Conservation (phyloP, 2,329 filamentous ascomycete species). For the Colletotrichum siamense region DNA sequence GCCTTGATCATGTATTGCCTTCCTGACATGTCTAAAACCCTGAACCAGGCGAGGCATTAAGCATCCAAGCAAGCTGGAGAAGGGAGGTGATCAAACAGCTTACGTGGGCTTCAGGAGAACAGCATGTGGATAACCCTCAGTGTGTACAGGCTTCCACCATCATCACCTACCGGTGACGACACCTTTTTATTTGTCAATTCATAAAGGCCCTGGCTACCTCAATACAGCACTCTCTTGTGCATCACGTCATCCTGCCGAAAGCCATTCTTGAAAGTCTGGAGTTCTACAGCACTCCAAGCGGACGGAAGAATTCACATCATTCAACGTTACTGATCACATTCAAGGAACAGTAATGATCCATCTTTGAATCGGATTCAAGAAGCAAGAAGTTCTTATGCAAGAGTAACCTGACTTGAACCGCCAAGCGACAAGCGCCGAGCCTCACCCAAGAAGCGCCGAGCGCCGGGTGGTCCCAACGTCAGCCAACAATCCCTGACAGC, state of each 20-base stretch:
- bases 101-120: background rate
- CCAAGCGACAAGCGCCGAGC: slow-evolving; percentile 17
- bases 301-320: background rate
- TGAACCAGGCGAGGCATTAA: background rate
- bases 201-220: background rate
- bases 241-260: background rate
- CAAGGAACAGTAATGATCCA: background rate
- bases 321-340: background rate
- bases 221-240: background rate
- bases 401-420: background rate
- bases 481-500: background rate
- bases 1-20: background rate
- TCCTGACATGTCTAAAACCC: background rate
- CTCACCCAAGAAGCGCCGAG: slow-evolving; percentile 17
- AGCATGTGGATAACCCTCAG: background rate
- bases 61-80: background rate
- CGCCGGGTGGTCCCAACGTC: background rate
- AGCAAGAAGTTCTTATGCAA: background rate
- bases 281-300: background rate
- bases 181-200: background rate
- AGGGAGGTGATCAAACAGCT: background rate
- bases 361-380: background rate
- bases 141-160: accelerated
- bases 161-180: background rate
- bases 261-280: background rate